Evolutionary conservation across 179 eudicot genomes (phyloP).

Genomic region (Nepenthes alata): DNA sequence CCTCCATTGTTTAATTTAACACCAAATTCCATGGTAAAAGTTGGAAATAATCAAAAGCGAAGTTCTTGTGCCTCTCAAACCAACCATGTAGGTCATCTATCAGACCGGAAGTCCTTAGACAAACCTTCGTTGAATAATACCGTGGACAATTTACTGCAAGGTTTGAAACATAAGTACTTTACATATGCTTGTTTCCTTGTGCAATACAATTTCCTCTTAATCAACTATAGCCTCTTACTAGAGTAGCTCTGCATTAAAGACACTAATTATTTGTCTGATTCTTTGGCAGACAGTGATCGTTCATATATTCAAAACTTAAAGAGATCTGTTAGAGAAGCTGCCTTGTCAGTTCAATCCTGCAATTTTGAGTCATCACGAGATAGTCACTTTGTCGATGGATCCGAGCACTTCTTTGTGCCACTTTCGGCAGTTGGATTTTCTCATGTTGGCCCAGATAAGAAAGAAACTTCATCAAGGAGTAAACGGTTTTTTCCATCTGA

Average conservation of each 20-base stretch:
- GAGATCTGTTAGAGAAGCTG: conserved; percentile 92
- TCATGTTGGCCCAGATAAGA: conserved; percentile 43
- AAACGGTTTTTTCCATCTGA: conserved; percentile 41
- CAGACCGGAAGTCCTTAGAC: conserved; percentile 44
- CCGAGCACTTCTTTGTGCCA: conserved; percentile 86
- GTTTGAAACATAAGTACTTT: conserved; percentile 17
- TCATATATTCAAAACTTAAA: conserved; percentile 55
- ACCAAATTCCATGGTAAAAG: conserved; percentile 73
- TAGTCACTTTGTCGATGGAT: conserved; percentile 73
- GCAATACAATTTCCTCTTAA: too few species aligned
- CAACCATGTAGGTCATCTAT: conserved; percentile 34
- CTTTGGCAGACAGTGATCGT: conserved; percentile 45
- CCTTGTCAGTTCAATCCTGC: conserved; percentile 52
- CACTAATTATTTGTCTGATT: conserved; percentile 4
- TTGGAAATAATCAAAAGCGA: conserved; percentile 51
- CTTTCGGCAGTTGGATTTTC: conserved; percentile 62
- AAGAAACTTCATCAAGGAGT: conserved; percentile 28
- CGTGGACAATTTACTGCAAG: conserved; percentile 37
- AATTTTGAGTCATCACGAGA: conserved; percentile 62
- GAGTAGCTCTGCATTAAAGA: background rate
- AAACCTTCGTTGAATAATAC: conserved; percentile 29
- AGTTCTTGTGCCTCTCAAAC: conserved; percentile 26
- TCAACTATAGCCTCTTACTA: background rate
- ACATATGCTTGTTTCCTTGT: background rate
- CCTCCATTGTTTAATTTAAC: conserved; percentile 80